Evolutionary conservation across 2,329 filamentous ascomycete genomes (phyloP).

Genomic region (Apiospora koreana): DNA sequence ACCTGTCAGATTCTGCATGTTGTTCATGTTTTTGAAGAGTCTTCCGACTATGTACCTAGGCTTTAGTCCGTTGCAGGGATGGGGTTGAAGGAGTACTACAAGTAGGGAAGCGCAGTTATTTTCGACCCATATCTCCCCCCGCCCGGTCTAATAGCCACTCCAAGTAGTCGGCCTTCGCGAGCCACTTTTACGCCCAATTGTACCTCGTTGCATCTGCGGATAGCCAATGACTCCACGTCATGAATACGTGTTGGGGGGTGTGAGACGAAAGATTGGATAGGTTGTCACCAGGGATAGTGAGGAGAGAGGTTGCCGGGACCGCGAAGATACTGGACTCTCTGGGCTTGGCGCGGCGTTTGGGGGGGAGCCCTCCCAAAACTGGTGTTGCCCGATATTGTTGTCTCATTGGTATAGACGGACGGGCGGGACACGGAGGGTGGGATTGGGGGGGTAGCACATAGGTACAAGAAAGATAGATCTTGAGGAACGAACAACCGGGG

Average conservation of each 20-base stretch:
- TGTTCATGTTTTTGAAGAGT: constrained; percentile 3
- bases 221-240: constrained; percentile 1
- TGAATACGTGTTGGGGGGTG: constrained; percentile 3
- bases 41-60: constrained; percentile 3
- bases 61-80: constrained; percentile 4
- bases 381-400: background rate
- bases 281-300: constrained; percentile 1
- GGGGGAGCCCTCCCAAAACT: background rate
- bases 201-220: background rate
- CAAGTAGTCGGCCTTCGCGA: background rate
- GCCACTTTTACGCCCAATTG: constrained; percentile 7
- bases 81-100: background rate
- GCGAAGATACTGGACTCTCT: background rate
- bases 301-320: constrained; percentile 1
- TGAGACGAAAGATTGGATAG: background rate
- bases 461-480: background rate
- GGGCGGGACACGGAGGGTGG: background rate
- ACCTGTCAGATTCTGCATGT: background rate
- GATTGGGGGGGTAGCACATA: background rate
- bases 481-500: background rate
- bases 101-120: background rate
- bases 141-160: constrained; percentile 5
- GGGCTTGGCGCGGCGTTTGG: background rate
- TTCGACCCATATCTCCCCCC: constrained; percentile 1
- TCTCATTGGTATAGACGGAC: background rate